A percentile compares a stretch with the other conserved stretches of the same genome.
These are phyloP conservation scores for Ogataea dorogensis DNA, from an alignment of 805 yeast species.

Conservation along the genomic window DNA sequence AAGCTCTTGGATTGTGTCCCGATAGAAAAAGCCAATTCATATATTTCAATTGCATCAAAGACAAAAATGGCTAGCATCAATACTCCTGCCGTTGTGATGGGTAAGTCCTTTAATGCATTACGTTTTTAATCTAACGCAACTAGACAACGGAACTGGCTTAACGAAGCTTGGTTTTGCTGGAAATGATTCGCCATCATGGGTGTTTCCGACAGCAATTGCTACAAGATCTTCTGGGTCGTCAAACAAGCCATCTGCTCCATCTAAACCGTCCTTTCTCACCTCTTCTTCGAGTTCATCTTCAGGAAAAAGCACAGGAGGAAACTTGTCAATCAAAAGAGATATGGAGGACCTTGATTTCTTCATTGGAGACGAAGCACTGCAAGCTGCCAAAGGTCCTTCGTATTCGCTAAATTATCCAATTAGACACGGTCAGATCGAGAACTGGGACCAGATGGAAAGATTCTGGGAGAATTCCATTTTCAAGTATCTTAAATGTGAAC, in stretches of 20 bases:
- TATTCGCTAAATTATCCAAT: conserved; percentile 90
- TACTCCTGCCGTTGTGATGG: conserved; percentile 96
- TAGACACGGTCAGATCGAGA: conserved; percentile 96
- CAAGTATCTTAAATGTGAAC: conserved; percentile 95
- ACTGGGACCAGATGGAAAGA: conserved; percentile 99
- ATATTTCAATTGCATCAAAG: conserved; percentile 4
- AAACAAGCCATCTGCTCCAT: conserved; percentile 41
- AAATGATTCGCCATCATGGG: conserved; percentile 95
- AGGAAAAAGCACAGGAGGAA: conserved; percentile 34
- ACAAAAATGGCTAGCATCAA: conserved; percentile 44
- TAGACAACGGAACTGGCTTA: conserved; percentile 89
- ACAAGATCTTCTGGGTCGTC: conserved; percentile 55
- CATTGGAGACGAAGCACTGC: conserved; percentile 93
- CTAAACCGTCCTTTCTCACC: conserved; percentile 46
- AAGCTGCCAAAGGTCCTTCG: conserved; percentile 86
- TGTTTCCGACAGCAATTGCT: conserved; percentile 95
- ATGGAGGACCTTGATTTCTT: conserved; percentile 92
- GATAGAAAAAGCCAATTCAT: too few relatives aligned
- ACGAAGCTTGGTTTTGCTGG: conserved; percentile 99
- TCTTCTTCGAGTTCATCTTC: conserved; percentile 27
- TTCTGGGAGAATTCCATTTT: conserved; percentile 98
- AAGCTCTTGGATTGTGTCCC: too few relatives aligned
- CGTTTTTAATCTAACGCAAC: conserved; percentile 1
- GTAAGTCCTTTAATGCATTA: conserved; percentile 40
- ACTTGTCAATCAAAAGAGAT: conserved; percentile 68